Evolutionary conservation across 352 stramenopile genomes (phyloP), one percentile per base, ranked within the genome.

Genomic region (Globisporangium nagaii): DNA sequence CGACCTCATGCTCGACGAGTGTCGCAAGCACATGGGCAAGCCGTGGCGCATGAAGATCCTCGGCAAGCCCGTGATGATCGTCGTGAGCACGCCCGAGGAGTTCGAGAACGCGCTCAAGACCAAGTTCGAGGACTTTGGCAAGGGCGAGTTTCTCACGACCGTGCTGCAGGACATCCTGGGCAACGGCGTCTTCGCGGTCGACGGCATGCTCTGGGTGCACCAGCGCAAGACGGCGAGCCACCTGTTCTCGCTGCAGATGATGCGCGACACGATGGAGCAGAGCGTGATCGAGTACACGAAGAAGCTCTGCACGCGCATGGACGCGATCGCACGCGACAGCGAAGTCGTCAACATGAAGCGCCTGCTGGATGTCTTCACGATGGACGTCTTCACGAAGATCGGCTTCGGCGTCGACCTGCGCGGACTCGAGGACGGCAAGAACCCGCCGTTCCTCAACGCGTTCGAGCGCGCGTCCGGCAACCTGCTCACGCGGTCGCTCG

Each of bases 151-250:
- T 22, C 71, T 68, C 24, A 31, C 48, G 5, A 39, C 47, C 0
- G 30, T 54, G 1, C 54, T 81, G 9, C 32, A 36, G 17, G 63
- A 83, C 37, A 45, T 90, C 2, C 45, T 90, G 12, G 76, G 79
- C 27, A 58, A 69, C 15, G 76, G 76, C 32, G 86, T 90, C 58
- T 84, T 88, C 47, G 60, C 54, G 13, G 57, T 52, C 8, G 72
- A 88, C 49, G 72, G 73, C 12, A 47, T 52, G 30, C 36, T 43
- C 10, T 90, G 79, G 79, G 43, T 64, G 5, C 53, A 75, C 43
- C 79, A 90, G 56, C 71, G 76, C 53, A 88, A 90, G 61, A 79
- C 59, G 5, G 76, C 80, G 58, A 91, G 78, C 46, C 81, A 94
- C 45, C 84, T 96, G 25, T 89, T 92, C 28, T 83, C 70, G 24